Conservation (phyloP, 2,329 filamentous ascomycete genomes). For the Metarhizium rileyi region DNA sequence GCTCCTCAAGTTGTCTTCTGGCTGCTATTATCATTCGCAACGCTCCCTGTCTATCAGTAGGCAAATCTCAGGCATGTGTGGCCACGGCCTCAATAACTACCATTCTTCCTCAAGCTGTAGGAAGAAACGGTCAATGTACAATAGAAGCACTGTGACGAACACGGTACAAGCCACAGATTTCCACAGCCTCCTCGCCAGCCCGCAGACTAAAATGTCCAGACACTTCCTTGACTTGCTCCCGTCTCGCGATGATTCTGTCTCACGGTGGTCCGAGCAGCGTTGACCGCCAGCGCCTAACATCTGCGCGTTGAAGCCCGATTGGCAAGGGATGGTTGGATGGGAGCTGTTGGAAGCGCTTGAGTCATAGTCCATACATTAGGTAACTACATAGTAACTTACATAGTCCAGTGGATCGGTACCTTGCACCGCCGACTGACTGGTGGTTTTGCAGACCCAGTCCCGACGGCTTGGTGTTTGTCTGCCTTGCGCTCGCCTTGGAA, state of each 20-base stretch:
- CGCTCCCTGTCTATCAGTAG: too few species aligned
- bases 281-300: constrained; percentile 5
- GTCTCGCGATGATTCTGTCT: neutral
- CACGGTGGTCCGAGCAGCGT: neutral
- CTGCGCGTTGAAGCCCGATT: constrained; percentile 5
- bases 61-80: too few species aligned
- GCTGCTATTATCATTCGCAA: too few species aligned
- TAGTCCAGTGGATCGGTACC: constrained; percentile 3
- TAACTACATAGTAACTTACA: too few species aligned
- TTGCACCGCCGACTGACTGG: constrained; percentile 3
- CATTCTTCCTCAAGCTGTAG: too few species aligned
- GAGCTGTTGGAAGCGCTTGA: neutral
- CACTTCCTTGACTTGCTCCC: neutral
- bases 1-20: too few species aligned
- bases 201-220: neutral
- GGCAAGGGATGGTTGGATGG: constrained; percentile 1
- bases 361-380: neutral
- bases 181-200: neutral
- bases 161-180: neutral
- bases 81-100: too few species aligned
- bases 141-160: neutral
- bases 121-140: neutral
- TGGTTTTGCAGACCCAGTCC: too few species aligned
- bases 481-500: too few species aligned
- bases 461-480: too few species aligned